Conservation (phyloP, 805 yeast genomes). For the Tetrapisispora fleetii region DNA sequence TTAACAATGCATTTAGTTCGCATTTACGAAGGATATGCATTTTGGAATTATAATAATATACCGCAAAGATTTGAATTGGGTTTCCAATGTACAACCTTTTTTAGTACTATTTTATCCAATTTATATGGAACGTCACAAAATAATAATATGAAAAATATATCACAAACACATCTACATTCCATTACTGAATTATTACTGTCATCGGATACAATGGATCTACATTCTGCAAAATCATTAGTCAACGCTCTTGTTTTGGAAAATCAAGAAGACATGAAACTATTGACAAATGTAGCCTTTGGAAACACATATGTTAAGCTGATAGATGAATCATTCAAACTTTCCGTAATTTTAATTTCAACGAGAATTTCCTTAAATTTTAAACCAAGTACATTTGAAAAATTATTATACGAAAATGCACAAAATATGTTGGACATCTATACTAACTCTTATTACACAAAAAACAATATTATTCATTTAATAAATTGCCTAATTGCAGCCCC, state of each 20-base stretch:
- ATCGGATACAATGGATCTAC: constrained; percentile 38
- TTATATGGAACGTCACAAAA: constrained; percentile 35
- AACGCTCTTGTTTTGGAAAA: constrained; percentile 12
- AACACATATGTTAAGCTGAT: constrained; percentile 32
- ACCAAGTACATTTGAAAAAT: constrained; percentile 58
- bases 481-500: constrained; percentile 46
- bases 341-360: constrained; percentile 45
- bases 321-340: constrained; percentile 42
- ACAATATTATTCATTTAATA: constrained; percentile 44
- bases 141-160: neutral
- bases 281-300: constrained; percentile 27
- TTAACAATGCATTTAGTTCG: constrained; percentile 49
- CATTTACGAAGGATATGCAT: constrained; percentile 62
- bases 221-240: constrained; percentile 27
- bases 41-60: constrained; percentile 54
- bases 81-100: constrained; percentile 40
- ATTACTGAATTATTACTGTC: constrained; percentile 50
- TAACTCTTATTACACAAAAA: constrained; percentile 34
- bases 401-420: constrained; percentile 47
- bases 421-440: constrained; percentile 50
- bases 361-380: constrained; percentile 39
- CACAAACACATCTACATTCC: constrained; percentile 7
- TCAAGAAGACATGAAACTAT: constrained; percentile 13
- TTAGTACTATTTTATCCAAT: constrained; percentile 43
- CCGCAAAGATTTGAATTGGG: constrained; percentile 57